phyloP scores from a whole-genome alignment of 176 grass and related monocot species.

The Bonia amplexicaulis region DNA sequence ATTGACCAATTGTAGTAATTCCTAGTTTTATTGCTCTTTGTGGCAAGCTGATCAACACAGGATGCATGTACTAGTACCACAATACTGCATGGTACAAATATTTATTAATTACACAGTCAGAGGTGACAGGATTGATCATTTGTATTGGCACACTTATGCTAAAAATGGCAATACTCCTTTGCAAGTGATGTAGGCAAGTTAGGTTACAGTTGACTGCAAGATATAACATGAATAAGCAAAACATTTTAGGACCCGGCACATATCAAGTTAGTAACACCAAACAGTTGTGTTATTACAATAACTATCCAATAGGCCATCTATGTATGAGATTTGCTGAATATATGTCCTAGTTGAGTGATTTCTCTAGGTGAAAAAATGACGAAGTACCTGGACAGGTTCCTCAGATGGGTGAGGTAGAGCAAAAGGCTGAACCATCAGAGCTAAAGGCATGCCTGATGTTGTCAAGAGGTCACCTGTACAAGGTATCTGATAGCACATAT shows the following conservation, averaged over 20 bases:
- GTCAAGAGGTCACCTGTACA: constrained; percentile 81
- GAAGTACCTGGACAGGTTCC: constrained; percentile 73
- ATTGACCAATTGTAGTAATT: background rate
- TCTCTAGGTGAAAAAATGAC: background rate
- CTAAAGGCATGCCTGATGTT: constrained; percentile 75
- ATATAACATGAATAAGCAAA: background rate
- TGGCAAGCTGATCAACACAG: background rate
- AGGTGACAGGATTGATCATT: background rate
- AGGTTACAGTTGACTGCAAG: background rate
- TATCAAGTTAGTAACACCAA: background rate
- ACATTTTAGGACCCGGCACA: background rate
- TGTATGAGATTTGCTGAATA: background rate
- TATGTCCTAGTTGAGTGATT: background rate
- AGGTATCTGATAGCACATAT: constrained; percentile 60
- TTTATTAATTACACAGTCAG: background rate
- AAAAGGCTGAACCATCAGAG: constrained; percentile 88
- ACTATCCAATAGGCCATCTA: background rate
- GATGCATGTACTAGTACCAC: background rate
- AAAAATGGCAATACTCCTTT: background rate
- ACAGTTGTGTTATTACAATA: background rate
- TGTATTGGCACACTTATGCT: background rate
- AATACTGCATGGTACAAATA: background rate
- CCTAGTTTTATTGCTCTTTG: background rate
- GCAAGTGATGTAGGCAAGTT: background rate
- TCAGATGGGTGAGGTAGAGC: constrained; percentile 75